These are phyloP conservation scores for Solanum peruvianum DNA, from an alignment of 257 asterid species.

Conservation along the genomic window DNA sequence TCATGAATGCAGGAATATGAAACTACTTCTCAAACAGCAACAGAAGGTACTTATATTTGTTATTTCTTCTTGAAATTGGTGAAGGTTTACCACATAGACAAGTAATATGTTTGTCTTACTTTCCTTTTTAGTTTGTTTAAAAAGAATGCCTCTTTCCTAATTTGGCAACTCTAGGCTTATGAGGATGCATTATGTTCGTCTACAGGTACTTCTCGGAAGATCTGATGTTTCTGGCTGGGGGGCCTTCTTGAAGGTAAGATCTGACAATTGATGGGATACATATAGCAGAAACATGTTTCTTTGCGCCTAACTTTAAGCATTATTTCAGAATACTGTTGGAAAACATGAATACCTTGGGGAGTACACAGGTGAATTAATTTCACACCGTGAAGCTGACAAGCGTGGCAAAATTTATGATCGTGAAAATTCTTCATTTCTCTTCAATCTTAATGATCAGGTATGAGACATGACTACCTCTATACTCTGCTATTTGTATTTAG, in stretches of 20 bases:
- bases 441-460: conserved; percentile 91
- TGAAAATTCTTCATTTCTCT: conserved; percentile 87
- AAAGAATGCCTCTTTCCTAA: background rate
- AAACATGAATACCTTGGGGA: conserved; percentile 96
- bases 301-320: background rate
- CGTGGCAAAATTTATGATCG: conserved; percentile 98
- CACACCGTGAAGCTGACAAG: conserved; percentile 99
- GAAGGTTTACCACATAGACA: background rate
- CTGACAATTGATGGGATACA: background rate
- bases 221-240: conserved; percentile 99
- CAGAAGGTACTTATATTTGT: conserved; percentile 54
- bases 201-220: conserved; percentile 82
- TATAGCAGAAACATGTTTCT: background rate
- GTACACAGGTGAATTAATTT: conserved; percentile 90
- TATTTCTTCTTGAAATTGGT: background rate
- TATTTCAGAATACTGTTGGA: conserved; percentile 65
- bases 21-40: conserved; percentile 87
- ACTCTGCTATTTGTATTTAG: background rate
- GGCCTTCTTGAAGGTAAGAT: conserved; percentile 90
- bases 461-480: background rate
- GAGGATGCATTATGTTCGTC: background rate
- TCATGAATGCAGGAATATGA: conserved; percentile 98
- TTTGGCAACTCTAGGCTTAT: background rate
- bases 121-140: background rate
- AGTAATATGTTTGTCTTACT: background rate